Conservation (phyloP, 768 basidiomycete genomes). For the Strobilomyces dryophilus region DNA sequence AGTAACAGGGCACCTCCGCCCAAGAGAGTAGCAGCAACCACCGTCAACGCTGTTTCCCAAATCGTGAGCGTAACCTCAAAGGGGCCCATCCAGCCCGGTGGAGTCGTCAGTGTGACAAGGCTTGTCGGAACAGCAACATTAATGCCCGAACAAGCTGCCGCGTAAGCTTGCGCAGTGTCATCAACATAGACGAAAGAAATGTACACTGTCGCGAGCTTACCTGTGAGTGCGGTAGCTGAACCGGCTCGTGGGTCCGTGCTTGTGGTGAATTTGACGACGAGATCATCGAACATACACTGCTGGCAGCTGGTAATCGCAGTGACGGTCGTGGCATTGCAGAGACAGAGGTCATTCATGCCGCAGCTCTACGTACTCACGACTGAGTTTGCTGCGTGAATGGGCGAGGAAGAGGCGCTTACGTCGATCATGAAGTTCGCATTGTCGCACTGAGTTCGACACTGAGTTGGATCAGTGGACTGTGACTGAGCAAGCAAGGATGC, state of each 20-base stretch:
- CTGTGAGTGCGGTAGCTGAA: conserved; percentile 52
- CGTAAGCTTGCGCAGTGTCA: conserved; percentile 45
- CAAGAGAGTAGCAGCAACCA: conserved; percentile 42
- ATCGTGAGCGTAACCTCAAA: conserved; percentile 43
- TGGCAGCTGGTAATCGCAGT: conserved; percentile 49
- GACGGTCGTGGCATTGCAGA: conserved; percentile 47
- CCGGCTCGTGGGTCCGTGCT: conserved; percentile 53
- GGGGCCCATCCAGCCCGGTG: conserved; percentile 60
- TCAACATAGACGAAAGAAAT: conserved; percentile 7
- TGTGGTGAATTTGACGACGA: conserved; percentile 47
- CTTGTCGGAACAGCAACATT: conserved; percentile 38
- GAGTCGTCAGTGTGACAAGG: conserved; percentile 41
- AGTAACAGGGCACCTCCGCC: conserved; percentile 47
- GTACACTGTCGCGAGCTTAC: conserved; percentile 33
- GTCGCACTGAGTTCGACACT: conserved; percentile 28
- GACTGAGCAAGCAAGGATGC: not conserved
- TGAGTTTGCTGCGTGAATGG: not conserved
- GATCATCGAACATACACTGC: conserved; percentile 59
- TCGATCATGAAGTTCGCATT: conserved; percentile 21
- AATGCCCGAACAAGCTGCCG: conserved; percentile 39
- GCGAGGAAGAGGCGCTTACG: conserved; percentile 11
- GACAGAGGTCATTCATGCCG: conserved; percentile 43
- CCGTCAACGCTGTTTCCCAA: conserved; percentile 41
- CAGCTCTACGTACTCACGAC: conserved; percentile 35
- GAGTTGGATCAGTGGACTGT: conserved; percentile 1